A percentile compares a stretch with the other conserved stretches of the same genome.
These are phyloP conservation scores for Cystoisospora suis DNA, from an alignment of 169 alveolate species.

Conservation along the genomic window DNA sequence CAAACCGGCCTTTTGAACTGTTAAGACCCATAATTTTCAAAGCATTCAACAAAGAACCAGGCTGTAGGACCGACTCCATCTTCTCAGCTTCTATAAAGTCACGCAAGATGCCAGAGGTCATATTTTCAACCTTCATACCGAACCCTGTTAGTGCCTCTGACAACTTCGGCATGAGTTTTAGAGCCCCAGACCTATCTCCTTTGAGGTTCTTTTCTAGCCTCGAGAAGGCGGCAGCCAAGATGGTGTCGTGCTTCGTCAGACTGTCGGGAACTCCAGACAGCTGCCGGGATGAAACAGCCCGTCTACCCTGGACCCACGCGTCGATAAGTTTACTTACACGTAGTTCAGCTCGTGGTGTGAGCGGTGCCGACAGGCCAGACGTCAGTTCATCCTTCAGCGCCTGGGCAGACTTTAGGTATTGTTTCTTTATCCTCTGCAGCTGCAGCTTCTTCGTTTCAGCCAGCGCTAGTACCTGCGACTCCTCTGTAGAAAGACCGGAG, in stretches of 20 bases:
- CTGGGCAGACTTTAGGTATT: not conserved
- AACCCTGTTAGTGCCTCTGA: not conserved
- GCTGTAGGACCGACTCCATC: not conserved
- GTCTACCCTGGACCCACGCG: not conserved
- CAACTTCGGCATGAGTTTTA: not conserved
- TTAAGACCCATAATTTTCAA: not conserved
- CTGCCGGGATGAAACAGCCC: not conserved
- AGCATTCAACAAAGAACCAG: not conserved
- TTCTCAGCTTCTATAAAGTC: not conserved
- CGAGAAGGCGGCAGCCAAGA: not conserved
- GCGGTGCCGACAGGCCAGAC: not conserved
- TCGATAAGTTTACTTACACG: not conserved
- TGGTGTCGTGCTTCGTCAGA: not conserved
- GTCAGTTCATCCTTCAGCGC: not conserved
- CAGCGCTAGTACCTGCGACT: not conserved
- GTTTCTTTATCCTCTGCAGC: not conserved
- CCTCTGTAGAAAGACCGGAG: not conserved
- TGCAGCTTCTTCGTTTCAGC: not conserved
- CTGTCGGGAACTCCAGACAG: conserved; percentile 5
- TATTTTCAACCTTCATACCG: not conserved
- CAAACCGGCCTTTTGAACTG: not conserved
- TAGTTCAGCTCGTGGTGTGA: not conserved
- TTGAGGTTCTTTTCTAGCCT: not conserved
- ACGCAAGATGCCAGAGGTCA: not conserved
- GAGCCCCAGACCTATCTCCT: not conserved